phyloP scores from a whole-genome alignment of 768 basidiomycete genomes.

The Tylopilus sp. region DNA sequence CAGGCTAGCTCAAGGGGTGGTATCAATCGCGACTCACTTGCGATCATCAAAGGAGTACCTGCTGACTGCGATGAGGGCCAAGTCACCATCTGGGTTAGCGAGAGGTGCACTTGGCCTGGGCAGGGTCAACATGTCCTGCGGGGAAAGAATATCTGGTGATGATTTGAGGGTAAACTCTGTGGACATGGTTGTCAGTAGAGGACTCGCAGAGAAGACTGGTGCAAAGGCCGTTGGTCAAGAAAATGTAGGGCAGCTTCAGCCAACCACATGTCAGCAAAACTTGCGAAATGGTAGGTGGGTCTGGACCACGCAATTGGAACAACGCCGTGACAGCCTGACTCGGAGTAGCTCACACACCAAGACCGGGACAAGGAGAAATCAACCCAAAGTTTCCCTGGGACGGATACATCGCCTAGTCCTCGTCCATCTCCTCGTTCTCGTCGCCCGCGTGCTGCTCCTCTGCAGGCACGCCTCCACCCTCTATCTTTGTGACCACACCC shows the following conservation, averaged over 20 bases:
- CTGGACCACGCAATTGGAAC: not conserved
- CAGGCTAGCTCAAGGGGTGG: not conserved
- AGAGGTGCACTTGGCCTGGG: conserved; percentile 62
- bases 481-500: conserved; percentile 61
- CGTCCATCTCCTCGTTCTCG: conserved; percentile 50
- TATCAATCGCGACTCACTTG: conserved; percentile 46
- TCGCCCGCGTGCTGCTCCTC: conserved; percentile 34
- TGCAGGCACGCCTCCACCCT: conserved; percentile 38
- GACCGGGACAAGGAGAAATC: not conserved
- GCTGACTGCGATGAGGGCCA: conserved; percentile 63
- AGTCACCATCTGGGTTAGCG: conserved; percentile 65
- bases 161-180: conserved; percentile 57
- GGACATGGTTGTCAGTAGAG: conserved; percentile 21
- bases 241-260: conserved; percentile 38
- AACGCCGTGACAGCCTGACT: no score
- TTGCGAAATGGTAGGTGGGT: not conserved
- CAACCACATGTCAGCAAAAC: conserved; percentile 42
- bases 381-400: not conserved
- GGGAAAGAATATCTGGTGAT: conserved; percentile 59
- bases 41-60: conserved; percentile 71
- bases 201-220: not conserved
- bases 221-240: conserved; percentile 51
- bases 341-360: not conserved
- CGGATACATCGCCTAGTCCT: conserved; percentile 32
- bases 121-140: conserved; percentile 66